Percentiles rank a stretch among this genome's conserved stretches.
Evolutionary conservation across 2,329 filamentous ascomycete species (phyloP).

Genomic region (Lachnellula arida): DNA sequence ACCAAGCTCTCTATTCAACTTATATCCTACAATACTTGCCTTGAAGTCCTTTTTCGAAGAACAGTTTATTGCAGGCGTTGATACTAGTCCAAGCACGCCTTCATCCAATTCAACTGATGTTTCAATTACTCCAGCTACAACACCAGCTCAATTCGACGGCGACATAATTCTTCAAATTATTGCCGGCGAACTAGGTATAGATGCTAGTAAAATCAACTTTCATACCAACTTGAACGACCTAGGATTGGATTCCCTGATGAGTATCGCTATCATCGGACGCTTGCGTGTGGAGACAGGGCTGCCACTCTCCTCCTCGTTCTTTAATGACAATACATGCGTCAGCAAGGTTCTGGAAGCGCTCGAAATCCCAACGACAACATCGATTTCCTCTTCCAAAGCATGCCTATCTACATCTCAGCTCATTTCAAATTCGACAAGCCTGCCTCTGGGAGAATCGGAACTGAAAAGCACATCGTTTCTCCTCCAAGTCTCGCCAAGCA

Average conservation of each 20-base stretch:
- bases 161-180: constrained; percentile 4
- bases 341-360: not conserved
- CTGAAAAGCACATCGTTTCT: not conserved
- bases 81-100: no score
- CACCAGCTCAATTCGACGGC: no score
- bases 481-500: no score
- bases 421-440: constrained; percentile 2
- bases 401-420: not conserved
- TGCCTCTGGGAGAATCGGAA: constrained; percentile 8
- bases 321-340: not conserved
- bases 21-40: no score
- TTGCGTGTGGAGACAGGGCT: constrained; percentile 8
- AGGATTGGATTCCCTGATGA: constrained; percentile 14
- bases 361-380: not conserved
- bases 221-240: constrained; percentile 7
- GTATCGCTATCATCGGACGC: constrained; percentile 4
- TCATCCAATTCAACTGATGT: no score
- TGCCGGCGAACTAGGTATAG: constrained; percentile 7
- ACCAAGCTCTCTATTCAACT: no score
- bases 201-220: constrained; percentile 2
- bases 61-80: no score
- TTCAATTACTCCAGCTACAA: no score
- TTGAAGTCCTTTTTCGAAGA: no score
- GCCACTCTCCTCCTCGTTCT: constrained; percentile 14
- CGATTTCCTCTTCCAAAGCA: no score